Conservation (phyloP, 2,329 filamentous ascomycete genomes). For the Talaromyces sp. region DNA sequence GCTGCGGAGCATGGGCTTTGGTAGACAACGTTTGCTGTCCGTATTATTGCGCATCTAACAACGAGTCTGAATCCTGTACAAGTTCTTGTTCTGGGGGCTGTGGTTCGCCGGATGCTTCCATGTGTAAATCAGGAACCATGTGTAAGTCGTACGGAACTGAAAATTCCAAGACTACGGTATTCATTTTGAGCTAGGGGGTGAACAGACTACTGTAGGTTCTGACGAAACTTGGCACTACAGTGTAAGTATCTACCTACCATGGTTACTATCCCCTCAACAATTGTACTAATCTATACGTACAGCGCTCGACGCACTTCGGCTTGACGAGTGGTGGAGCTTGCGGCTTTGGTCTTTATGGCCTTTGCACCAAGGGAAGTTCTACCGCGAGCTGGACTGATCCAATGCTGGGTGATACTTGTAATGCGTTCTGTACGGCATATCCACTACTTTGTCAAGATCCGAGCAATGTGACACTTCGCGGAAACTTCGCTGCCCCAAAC, state of each 20-base stretch:
- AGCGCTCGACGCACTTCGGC: constrained; percentile 10
- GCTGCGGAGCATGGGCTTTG: constrained; percentile 7
- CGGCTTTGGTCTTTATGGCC: constrained; percentile 9
- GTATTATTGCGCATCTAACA: constrained; percentile 11
- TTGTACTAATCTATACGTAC: neutral
- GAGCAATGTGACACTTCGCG: constrained; percentile 8
- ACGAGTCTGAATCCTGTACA: constrained; percentile 7
- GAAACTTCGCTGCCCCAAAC: constrained; percentile 8
- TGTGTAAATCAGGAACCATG: constrained; percentile 12
- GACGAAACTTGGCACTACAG: constrained; percentile 10
- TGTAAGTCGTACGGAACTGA: neutral
- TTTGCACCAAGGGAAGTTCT: constrained; percentile 7
- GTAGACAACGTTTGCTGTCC: constrained; percentile 11
- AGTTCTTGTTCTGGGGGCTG: constrained; percentile 8
- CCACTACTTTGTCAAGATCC: constrained; percentile 10
- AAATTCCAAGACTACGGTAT: neutral
- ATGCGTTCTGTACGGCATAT: constrained; percentile 9
- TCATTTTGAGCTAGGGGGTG: neutral
- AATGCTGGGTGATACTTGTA: constrained; percentile 10
- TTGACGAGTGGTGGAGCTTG: constrained; percentile 7
- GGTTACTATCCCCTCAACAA: neutral
- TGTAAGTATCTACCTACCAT: neutral
- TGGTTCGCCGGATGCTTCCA: constrained; percentile 5
- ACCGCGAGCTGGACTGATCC: constrained; percentile 12
- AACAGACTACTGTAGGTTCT: constrained; percentile 1